Percentiles rank a stretch among this genome's conserved stretches.
These are phyloP conservation scores for Boletus rufocinnamomeus DNA, from an alignment of 768 basidiomycete species.

Conservation along the genomic window DNA sequence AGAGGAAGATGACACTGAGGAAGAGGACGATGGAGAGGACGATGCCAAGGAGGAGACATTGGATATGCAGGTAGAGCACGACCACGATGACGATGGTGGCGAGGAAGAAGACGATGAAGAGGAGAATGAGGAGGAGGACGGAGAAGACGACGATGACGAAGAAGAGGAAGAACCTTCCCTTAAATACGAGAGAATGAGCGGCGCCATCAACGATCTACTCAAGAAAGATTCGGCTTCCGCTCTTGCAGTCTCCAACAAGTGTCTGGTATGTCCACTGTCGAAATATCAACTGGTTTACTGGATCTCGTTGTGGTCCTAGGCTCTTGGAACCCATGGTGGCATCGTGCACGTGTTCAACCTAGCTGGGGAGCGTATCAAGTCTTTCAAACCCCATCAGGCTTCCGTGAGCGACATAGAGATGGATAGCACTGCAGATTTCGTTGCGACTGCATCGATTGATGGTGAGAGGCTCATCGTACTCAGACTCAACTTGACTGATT, in stretches of 20 bases:
- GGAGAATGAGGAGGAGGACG: slow-evolving; percentile 43
- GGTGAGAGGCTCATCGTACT: slow-evolving; percentile 49
- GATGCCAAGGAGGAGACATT: slow-evolving; percentile 1
- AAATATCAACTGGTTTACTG: not conserved
- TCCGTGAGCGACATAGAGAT: slow-evolving; percentile 84
- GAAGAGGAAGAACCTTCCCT: slow-evolving; percentile 91
- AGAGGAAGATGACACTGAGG: slow-evolving; percentile 6
- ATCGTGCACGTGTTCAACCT: slow-evolving; percentile 85
- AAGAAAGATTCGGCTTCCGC: slow-evolving; percentile 90
- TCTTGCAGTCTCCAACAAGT: slow-evolving; percentile 69
- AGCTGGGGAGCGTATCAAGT: slow-evolving; percentile 79
- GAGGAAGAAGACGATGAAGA: slow-evolving; percentile 27
- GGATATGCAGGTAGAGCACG: not conserved
- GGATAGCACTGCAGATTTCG: slow-evolving; percentile 83
- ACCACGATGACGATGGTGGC: slow-evolving; percentile 11
- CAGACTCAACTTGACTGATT: slow-evolving; percentile 56
- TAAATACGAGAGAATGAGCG: slow-evolving; percentile 85
- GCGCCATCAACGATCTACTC: slow-evolving; percentile 71
- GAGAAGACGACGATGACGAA: slow-evolving; percentile 60
- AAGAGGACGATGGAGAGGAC: slow-evolving; percentile 8
- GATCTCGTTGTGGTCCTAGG: slow-evolving; percentile 46
- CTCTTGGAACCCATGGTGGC: slow-evolving; percentile 91
- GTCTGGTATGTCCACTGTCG: slow-evolving; percentile 52
- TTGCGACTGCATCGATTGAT: slow-evolving; percentile 91
- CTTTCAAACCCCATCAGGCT: slow-evolving; percentile 87